Conservation (phyloP, 2,329 filamentous ascomycete genomes). For the Coleophoma eucalyptorum region DNA sequence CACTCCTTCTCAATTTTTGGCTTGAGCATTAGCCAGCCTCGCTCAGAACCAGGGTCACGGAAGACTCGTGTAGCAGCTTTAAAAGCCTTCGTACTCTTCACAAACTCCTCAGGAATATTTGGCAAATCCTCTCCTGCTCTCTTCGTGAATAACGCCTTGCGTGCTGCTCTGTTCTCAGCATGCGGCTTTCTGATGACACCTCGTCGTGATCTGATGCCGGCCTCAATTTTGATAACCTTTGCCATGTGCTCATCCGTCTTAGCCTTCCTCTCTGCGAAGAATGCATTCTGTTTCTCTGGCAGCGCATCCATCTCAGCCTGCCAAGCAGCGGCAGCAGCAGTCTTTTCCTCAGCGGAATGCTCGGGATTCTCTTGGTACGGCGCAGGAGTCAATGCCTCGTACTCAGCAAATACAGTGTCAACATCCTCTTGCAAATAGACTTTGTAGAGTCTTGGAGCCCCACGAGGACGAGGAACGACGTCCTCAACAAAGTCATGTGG, state of each 20-base stretch:
- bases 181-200: constrained; percentile 17
- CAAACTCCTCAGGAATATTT: constrained; percentile 19
- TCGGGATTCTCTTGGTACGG: constrained; percentile 18
- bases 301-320: constrained; percentile 16
- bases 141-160: constrained; percentile 19
- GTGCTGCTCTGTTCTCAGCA: constrained; percentile 18
- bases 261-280: constrained; percentile 20
- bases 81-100: constrained; percentile 17
- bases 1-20: constrained; percentile 23
- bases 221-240: constrained; percentile 22
- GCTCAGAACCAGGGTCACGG: constrained; percentile 23
- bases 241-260: constrained; percentile 22
- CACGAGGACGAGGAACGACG: constrained; percentile 11
- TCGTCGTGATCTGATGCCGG: constrained; percentile 15
- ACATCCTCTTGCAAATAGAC: constrained; percentile 22
- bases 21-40: constrained; percentile 24
- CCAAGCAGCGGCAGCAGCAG: constrained; percentile 13
- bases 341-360: constrained; percentile 18
- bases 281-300: constrained; percentile 16
- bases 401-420: constrained; percentile 18
- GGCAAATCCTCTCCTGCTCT: constrained; percentile 21
- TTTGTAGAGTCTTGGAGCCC: constrained; percentile 21
- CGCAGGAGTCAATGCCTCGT: constrained; percentile 19
- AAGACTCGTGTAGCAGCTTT: constrained; percentile 26
- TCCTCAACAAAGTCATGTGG: constrained; percentile 24